Percentiles rank a stretch among this genome's conserved stretches.
Evolutionary conservation across 108 stramenopile species (phyloP).

Genomic region (Nannochloropsis salina): DNA sequence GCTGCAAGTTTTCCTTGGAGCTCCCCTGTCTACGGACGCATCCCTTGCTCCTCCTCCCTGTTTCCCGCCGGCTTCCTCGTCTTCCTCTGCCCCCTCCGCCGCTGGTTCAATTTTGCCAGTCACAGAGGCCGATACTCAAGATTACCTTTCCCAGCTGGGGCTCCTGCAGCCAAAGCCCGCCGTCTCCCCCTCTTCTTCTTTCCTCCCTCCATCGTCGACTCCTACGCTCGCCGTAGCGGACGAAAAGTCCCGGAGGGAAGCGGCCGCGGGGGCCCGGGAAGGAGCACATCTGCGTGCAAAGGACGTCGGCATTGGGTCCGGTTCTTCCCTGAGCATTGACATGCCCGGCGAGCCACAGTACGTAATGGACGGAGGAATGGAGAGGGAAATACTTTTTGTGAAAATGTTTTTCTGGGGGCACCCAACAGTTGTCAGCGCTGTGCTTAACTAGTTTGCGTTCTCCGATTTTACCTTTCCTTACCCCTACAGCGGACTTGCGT

Average conservation of each 20-base stretch:
- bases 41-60: background rate
- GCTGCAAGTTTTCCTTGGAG: too few relatives aligned
- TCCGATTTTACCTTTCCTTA: too few relatives aligned
- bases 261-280: background rate
- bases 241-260: background rate
- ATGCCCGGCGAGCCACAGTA: background rate
- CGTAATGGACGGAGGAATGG: background rate
- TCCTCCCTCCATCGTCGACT: background rate
- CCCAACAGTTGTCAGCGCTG: too few relatives aligned
- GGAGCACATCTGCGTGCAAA: background rate
- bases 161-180: background rate
- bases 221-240: background rate
- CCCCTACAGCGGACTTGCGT: background rate
- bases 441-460: too few relatives aligned
- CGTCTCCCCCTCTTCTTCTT: background rate
- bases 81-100: background rate
- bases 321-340: background rate
- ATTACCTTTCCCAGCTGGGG: background rate
- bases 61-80: background rate
- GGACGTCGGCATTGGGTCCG: background rate
- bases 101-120: background rate
- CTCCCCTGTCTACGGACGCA: background rate
- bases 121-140: background rate
- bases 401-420: too few relatives aligned
- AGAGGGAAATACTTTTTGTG: background rate